Conservation (phyloP, 2,329 filamentous ascomycete genomes). For the Penicillium aurantiogriseum region DNA sequence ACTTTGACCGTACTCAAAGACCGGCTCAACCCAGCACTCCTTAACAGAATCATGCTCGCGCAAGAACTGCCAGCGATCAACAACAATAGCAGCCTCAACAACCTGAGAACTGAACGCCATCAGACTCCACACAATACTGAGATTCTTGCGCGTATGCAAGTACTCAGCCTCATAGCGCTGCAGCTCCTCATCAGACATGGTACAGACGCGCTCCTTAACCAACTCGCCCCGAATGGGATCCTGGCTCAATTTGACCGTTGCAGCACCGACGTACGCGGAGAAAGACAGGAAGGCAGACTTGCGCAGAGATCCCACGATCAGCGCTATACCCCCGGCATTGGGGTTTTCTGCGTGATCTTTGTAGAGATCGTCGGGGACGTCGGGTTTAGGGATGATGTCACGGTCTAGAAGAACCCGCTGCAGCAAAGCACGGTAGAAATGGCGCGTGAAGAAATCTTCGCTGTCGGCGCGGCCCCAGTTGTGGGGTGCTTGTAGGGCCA, state of each 20-base stretch:
- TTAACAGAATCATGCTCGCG: slow-evolving; percentile 72
- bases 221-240: slow-evolving; percentile 60
- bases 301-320: slow-evolving; percentile 81
- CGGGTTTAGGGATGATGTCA: slow-evolving; percentile 66
- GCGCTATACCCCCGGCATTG: slow-evolving; percentile 56
- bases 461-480: slow-evolving; percentile 87
- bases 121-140: slow-evolving; percentile 85
- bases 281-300: slow-evolving; percentile 79
- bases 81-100: slow-evolving; percentile 84
- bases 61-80: slow-evolving; percentile 85
- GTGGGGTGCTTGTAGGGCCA: slow-evolving; percentile 91
- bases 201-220: slow-evolving; percentile 64
- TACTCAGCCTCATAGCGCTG: slow-evolving; percentile 66
- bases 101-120: slow-evolving; percentile 95
- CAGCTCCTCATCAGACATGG: slow-evolving; percentile 73
- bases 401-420: slow-evolving; percentile 90
- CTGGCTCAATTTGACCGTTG: slow-evolving; percentile 68
- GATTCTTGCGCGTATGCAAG: slow-evolving; percentile 67
- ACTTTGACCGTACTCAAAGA: slow-evolving; percentile 84
- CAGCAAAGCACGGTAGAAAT: slow-evolving; percentile 87
- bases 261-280: slow-evolving; percentile 73
- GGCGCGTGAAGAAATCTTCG: slow-evolving; percentile 83
- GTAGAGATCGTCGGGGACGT: slow-evolving; percentile 31
- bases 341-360: slow-evolving; percentile 16
- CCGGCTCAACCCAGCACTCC: slow-evolving; percentile 85